These are phyloP conservation scores for Physcomitrellopsis africana DNA, from an alignment of 225 moss, liverwort and hornwort genomes.

Conservation along the genomic window DNA sequence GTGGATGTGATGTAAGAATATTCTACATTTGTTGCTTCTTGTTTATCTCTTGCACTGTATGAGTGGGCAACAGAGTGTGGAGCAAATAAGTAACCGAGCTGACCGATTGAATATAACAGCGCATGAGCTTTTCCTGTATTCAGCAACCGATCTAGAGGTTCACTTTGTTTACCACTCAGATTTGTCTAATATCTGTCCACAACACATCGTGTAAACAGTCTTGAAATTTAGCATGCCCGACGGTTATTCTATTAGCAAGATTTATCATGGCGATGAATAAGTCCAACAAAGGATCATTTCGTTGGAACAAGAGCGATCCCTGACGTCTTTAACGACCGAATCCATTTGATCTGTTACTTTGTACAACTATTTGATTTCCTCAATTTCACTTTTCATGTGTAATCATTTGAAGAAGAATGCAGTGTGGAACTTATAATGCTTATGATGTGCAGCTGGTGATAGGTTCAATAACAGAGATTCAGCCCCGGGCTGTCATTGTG, in stretches of 20 bases:
- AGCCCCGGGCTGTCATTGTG: constrained; percentile 85
- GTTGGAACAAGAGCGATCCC: too few relatives aligned
- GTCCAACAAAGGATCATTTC: too few relatives aligned
- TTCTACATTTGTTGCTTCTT: background rate
- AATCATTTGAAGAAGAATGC: constrained; percentile 22
- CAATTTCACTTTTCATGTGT: background rate
- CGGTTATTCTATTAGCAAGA: too few relatives aligned
- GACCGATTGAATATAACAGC: constrained; percentile 83
- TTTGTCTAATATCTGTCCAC: too few relatives aligned
- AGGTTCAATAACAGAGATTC: constrained; percentile 83
- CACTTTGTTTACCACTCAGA: constrained; percentile 6
- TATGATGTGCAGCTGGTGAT: constrained; percentile 72
- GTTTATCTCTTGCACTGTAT: background rate
- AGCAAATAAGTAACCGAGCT: constrained; percentile 98
- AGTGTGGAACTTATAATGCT: background rate
- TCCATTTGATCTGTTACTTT: constrained; percentile 7
- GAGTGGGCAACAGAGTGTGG: constrained; percentile 73
- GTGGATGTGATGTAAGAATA: background rate
- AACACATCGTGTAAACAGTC: too few relatives aligned
- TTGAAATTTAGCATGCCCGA: too few relatives aligned
- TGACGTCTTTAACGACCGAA: constrained; percentile 2
- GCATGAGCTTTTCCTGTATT: constrained; percentile 88
- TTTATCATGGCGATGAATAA: too few relatives aligned
- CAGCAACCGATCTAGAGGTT: constrained; percentile 99
- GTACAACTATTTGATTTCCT: background rate